These are phyloP conservation scores for Phaeophleospora eucalypticola DNA, from an alignment of 2,329 filamentous ascomycete genomes.

Conservation along the genomic window DNA sequence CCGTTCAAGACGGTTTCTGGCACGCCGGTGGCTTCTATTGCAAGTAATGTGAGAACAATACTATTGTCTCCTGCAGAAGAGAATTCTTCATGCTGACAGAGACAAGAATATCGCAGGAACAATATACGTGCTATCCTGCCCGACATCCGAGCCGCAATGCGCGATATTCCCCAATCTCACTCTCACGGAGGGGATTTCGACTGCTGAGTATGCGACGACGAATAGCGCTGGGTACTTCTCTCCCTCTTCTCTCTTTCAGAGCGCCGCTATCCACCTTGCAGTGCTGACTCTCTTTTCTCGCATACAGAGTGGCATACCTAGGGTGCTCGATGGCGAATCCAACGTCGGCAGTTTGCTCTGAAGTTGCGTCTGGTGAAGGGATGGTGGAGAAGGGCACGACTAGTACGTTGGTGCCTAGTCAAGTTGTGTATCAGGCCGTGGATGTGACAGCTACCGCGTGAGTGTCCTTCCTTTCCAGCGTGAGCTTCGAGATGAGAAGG, in stretches of 20 bases:
- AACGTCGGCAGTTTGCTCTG: constrained; percentile 9
- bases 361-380: constrained; percentile 3
- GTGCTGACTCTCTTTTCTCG: neutral
- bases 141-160: constrained; percentile 13
- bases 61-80: neutral
- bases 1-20: constrained; percentile 15
- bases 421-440: constrained; percentile 16
- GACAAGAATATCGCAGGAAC: constrained; percentile 3
- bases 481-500: neutral
- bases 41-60: constrained; percentile 5
- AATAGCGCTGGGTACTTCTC: constrained; percentile 9
- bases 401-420: constrained; percentile 6
- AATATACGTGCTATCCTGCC: constrained; percentile 16
- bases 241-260: neutral
- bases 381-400: constrained; percentile 6
- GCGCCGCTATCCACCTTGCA: too few species aligned
- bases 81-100: neutral
- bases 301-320: neutral
- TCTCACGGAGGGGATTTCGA: constrained; percentile 14
- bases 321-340: constrained; percentile 9
- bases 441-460: constrained; percentile 13
- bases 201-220: constrained; percentile 9
- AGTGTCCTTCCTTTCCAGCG: neutral
- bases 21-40: constrained; percentile 15
- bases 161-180: constrained; percentile 17